Evolutionary conservation across 2,329 filamentous ascomycete species (phyloP), one percentile per base, ranked within the genome.

Genomic region (Botrytis porri): DNA sequence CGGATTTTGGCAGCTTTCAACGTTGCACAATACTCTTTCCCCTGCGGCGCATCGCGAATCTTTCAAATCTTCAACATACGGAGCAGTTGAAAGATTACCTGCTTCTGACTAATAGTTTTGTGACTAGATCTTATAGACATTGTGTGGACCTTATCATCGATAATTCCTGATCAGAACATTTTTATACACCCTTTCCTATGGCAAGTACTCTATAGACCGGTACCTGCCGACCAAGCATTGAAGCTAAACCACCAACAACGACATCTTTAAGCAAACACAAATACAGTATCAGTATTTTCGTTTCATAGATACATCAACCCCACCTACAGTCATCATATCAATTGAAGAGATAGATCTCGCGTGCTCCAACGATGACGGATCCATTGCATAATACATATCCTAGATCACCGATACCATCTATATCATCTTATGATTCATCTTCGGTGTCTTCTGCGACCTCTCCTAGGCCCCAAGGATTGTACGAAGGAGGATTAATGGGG

Each of bases 371-470:
- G 79, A 90, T 90, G 88, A 84, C 87, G 78, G 84, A 87, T 74
- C 82, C 83, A 80, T 84, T 86, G 78, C 88, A 90, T 83, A 88
- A 85, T 80, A 82, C 85, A 67, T 90, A 88, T 81, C 83, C 87
- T 78, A 88, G 87, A 82, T 90, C 88, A 73, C 88, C 89, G 74
- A 89, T 89, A 81, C 85, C 84, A 74, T 89, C 88, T 76, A 87
- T 85, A 75, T 85, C 86, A 81, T 89, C 88, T 76, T 90, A 89
- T 85, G 88, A 89, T 82, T 90, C 88, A 74, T 89, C 88, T 18
- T 89, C 88, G 65, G 87, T 89, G 77, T 89, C 88, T 39, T 89
- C 88, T 73, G 86, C 88, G 73, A 86, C 88, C 41, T 90, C 89
- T 32, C 88, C 88, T 67, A 86, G 85, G 77, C 84, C 85, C 72